Evolutionary conservation across 805 yeast genomes (phyloP).

Genomic region (Candida nanaspora): DNA sequence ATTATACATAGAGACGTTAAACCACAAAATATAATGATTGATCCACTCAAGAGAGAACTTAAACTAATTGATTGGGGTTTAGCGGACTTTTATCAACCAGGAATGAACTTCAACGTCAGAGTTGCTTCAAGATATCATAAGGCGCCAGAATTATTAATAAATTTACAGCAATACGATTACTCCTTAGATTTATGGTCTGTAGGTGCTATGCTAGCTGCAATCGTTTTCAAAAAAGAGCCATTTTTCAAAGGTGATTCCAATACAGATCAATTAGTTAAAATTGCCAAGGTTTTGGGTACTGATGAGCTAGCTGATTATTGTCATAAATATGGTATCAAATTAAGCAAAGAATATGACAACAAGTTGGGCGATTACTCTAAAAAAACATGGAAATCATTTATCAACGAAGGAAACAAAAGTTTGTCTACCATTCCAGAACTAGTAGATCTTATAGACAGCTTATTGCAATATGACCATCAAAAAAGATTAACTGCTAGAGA

Average conservation of each 20-base stretch:
- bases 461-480: slow-evolving; percentile 80
- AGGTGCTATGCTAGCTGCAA: slow-evolving; percentile 88
- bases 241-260: slow-evolving; percentile 89
- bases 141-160: slow-evolving; percentile 85
- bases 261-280: slow-evolving; percentile 86
- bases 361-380: slow-evolving; percentile 57
- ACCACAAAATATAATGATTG: slow-evolving; percentile 92
- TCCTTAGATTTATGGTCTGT: slow-evolving; percentile 86
- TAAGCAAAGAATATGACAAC: slow-evolving; percentile 76
- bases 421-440: slow-evolving; percentile 45
- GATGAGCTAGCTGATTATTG: slow-evolving; percentile 63
- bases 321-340: slow-evolving; percentile 57
- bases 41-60: slow-evolving; percentile 53
- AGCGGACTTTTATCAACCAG: slow-evolving; percentile 88
- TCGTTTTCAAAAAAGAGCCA: slow-evolving; percentile 84
- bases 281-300: slow-evolving; percentile 82
- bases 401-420: slow-evolving; percentile 46
- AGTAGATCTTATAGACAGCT: slow-evolving; percentile 63
- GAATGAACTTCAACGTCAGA: slow-evolving; percentile 83
- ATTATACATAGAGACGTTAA: slow-evolving; percentile 93
- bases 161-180: slow-evolving; percentile 78
- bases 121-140: slow-evolving; percentile 90
- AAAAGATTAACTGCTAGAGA: slow-evolving; percentile 83
- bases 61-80: slow-evolving; percentile 92
- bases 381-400: slow-evolving; percentile 61